Conservation (phyloP, 257 asterid species). For the Solanum gandarillasii region DNA sequence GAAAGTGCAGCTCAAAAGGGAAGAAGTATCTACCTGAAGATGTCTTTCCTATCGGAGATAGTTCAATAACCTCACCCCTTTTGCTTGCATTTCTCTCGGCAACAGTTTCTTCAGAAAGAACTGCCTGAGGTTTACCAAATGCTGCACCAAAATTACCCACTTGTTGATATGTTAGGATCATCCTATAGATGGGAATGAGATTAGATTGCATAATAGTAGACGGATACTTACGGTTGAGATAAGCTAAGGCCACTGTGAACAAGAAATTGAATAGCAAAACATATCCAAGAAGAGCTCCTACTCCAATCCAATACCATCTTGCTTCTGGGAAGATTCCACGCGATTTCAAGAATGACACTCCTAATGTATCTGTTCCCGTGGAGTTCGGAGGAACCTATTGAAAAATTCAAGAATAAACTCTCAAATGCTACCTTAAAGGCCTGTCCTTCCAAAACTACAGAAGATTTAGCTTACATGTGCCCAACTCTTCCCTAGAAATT, state of each 20-base stretch:
- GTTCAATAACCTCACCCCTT: slow-evolving; percentile 20
- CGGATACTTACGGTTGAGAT: slow-evolving; percentile 51
- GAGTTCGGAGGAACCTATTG: slow-evolving; percentile 34
- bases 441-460: not conserved
- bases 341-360: slow-evolving; percentile 38
- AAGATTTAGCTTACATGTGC: slow-evolving; percentile 41
- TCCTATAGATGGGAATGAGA: not conserved
- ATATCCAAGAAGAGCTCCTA: slow-evolving; percentile 51
- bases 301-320: slow-evolving; percentile 78
- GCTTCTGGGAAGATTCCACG: slow-evolving; percentile 55
- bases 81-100: slow-evolving; percentile 37
- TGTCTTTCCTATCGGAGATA: slow-evolving; percentile 6
- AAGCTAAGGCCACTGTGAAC: slow-evolving; percentile 43
- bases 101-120: slow-evolving; percentile 28
- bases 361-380: slow-evolving; percentile 49
- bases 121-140: slow-evolving; percentile 58
- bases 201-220: not conserved
- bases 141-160: slow-evolving; percentile 31
- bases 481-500: slow-evolving; percentile 76
- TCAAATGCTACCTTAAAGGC: not conserved
- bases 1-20: not conserved
- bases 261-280: slow-evolving; percentile 44
- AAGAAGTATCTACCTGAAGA: not conserved
- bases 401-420: not conserved
- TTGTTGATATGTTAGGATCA: not conserved